phyloP scores from a whole-genome alignment of 208 protist species.

The Vickermania spadyakhi region DNA sequence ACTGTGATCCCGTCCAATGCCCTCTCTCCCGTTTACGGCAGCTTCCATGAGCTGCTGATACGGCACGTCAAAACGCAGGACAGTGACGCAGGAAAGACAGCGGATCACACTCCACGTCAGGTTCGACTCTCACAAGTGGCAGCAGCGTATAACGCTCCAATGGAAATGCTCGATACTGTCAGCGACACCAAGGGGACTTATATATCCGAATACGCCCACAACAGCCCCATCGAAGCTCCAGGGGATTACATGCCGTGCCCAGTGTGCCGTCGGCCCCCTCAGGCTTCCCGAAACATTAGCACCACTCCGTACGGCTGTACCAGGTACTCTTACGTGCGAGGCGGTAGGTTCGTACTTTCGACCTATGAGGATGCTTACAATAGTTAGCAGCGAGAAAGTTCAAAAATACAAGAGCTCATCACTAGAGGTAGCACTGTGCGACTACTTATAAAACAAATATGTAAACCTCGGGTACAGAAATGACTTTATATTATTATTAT shows the following conservation, averaged over 20 bases:
- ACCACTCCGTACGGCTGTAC: slow-evolving; percentile 45
- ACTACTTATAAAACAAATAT: too few relatives aligned
- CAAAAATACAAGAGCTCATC: too few relatives aligned
- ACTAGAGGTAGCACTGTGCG: too few relatives aligned
- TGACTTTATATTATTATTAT: not conserved
- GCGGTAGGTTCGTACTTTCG: slow-evolving; percentile 4
- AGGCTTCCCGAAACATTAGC: slow-evolving; percentile 19
- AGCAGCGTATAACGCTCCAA: too few relatives aligned
- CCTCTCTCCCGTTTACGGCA: not conserved
- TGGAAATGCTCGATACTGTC: not conserved
- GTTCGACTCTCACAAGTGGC: not conserved
- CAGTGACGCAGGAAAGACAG: not conserved
- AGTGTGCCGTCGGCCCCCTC: slow-evolving; percentile 40
- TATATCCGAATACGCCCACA: not conserved
- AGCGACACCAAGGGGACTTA: not conserved
- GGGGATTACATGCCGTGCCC: slow-evolving; percentile 27
- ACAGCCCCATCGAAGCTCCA: not conserved
- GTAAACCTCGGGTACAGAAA: too few relatives aligned
- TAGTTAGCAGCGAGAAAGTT: not conserved
- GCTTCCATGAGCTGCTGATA: not conserved
- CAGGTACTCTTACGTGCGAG: slow-evolving; percentile 44
- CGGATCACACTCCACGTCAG: too few relatives aligned
- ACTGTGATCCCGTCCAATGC: not conserved
- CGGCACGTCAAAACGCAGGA: not conserved
- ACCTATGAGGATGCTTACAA: not conserved